Evolutionary conservation across 495 filamentous ascomycete genomes (phyloP).

Genomic region (Pyrenopolyporus hunteri): DNA sequence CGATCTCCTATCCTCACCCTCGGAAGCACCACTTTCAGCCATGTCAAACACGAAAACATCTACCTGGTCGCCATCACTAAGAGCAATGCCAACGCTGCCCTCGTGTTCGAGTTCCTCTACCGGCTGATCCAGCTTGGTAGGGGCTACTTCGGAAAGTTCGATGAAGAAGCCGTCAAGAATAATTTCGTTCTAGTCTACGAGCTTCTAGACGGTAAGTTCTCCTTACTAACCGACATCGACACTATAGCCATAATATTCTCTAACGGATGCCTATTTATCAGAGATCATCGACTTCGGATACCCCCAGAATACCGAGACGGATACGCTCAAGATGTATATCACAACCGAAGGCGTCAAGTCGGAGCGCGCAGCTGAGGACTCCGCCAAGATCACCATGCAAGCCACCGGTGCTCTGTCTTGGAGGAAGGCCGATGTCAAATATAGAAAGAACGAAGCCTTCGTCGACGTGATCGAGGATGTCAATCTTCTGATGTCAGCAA

Average conservation of each 20-base stretch:
- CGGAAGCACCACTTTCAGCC: slow-evolving; percentile 97
- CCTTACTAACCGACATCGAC: neutral
- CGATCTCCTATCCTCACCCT: slow-evolving; percentile 97
- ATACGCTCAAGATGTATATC: slow-evolving; percentile 99
- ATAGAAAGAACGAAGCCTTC: slow-evolving; percentile 99
- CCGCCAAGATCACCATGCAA: slow-evolving; percentile 98
- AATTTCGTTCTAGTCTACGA: slow-evolving; percentile 99
- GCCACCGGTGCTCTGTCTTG: slow-evolving; percentile 96
- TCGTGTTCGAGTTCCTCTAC: slow-evolving; percentile 98
- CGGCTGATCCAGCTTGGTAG: slow-evolving; percentile 87
- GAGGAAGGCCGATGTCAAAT: slow-evolving; percentile 96
- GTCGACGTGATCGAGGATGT: slow-evolving; percentile 99
- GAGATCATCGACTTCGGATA: slow-evolving; percentile 99
- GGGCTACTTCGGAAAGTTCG: slow-evolving; percentile 98
- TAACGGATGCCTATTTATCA: slow-evolving; percentile 42
- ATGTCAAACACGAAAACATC: slow-evolving; percentile 99
- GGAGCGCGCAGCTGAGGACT: slow-evolving; percentile 88
- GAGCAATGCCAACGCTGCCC: slow-evolving; percentile 98
- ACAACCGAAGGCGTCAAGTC: slow-evolving; percentile 99
- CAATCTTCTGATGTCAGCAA: slow-evolving; percentile 97
- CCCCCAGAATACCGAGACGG: slow-evolving; percentile 98
- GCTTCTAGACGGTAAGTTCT: slow-evolving; percentile 81
- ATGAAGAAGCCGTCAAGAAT: slow-evolving; percentile 99
- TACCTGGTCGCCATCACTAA: slow-evolving; percentile 98
- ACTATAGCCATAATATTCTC: neutral